These are phyloP conservation scores for Wickerhamomyces silvicola DNA, from an alignment of 805 yeast genomes.

Conservation along the genomic window DNA sequence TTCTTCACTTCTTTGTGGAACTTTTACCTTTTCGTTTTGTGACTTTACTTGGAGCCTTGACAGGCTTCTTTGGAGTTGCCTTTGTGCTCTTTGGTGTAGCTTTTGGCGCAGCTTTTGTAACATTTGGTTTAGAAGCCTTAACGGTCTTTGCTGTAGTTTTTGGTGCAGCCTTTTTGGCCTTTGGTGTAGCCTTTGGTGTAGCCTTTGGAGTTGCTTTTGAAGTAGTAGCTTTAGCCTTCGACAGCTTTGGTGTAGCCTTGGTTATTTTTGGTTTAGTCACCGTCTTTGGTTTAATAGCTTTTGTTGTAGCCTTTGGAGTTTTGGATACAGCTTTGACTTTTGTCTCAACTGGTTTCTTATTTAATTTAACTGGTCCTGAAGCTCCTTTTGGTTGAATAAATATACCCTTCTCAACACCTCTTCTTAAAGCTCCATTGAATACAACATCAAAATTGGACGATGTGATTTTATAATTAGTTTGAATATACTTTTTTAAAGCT, in stretches of 20 bases:
- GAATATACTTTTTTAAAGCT: slow-evolving; percentile 79
- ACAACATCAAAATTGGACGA: slow-evolving; percentile 65
- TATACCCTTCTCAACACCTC: slow-evolving; percentile 72
- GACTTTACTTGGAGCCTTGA: slow-evolving; percentile 24
- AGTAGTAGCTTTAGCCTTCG: slow-evolving; percentile 9
- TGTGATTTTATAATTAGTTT: slow-evolving; percentile 50
- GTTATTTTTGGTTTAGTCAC: too few relatives aligned
- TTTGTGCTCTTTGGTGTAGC: too few relatives aligned
- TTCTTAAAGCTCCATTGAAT: slow-evolving; percentile 72
- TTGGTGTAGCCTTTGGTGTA: too few relatives aligned
- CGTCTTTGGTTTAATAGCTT: slow-evolving; percentile 24
- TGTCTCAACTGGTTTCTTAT: slow-evolving; percentile 24
- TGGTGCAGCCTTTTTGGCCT: slow-evolving; percentile 18
- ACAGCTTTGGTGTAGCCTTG: slow-evolving; percentile 19
- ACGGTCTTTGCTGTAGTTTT: slow-evolving; percentile 24
- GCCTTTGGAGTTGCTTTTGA: too few relatives aligned
- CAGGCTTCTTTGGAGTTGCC: slow-evolving; percentile 20
- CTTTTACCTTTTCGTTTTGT: slow-evolving; percentile 29
- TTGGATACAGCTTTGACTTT: slow-evolving; percentile 22
- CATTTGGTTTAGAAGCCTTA: slow-evolving; percentile 19
- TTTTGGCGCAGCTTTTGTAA: slow-evolving; percentile 24
- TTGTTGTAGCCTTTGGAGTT: slow-evolving; percentile 25
- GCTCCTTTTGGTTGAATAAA: slow-evolving; percentile 86
- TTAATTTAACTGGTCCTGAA: slow-evolving; percentile 74
- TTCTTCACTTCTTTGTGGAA: too few relatives aligned